Evolutionary conservation across 2,329 filamentous ascomycete species (phyloP).

Genomic region (Penicillium glabrum): DNA sequence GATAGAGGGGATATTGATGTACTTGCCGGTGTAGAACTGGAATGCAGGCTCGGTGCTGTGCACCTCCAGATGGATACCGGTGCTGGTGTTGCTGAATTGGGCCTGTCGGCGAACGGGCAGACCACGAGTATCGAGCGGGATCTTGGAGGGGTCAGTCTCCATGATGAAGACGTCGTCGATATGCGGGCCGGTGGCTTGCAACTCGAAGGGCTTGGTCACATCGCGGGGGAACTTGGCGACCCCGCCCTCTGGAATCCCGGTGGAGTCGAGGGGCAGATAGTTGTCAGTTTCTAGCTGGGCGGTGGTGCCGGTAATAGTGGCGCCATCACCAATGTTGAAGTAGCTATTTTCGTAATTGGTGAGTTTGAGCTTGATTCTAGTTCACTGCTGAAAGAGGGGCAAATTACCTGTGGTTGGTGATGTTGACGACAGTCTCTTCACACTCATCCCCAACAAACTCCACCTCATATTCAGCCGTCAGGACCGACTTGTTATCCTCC

Average conservation of each 20-base stretch:
- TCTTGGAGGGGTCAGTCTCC: constrained; percentile 59
- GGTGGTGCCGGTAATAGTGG: constrained; percentile 63
- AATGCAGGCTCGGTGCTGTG: constrained; percentile 92
- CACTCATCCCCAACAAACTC: constrained; percentile 72
- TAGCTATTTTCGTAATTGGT: constrained; percentile 46
- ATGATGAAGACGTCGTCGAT: constrained; percentile 92
- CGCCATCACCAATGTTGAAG: constrained; percentile 63
- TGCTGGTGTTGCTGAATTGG: constrained; percentile 70
- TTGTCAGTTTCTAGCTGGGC: constrained; percentile 58
- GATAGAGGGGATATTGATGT: constrained; percentile 71
- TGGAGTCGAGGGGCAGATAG: constrained; percentile 72
- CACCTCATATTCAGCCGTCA: constrained; percentile 88
- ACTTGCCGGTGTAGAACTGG: constrained; percentile 93
- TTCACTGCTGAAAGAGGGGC: background rate
- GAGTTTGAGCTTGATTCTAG: background rate
- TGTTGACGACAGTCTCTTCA: constrained; percentile 86
- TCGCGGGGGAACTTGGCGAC: constrained; percentile 64
- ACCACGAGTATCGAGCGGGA: constrained; percentile 66
- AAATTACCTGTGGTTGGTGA: constrained; percentile 88
- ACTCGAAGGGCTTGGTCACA: constrained; percentile 66
- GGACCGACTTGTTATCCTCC: constrained; percentile 65
- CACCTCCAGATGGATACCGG: constrained; percentile 79
- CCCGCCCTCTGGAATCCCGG: constrained; percentile 70
- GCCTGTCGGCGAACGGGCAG: constrained; percentile 67
- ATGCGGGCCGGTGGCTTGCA: constrained; percentile 69